phyloP scores from a whole-genome alignment of 352 stramenopile species.

The Globisporangium heterothallicum region DNA sequence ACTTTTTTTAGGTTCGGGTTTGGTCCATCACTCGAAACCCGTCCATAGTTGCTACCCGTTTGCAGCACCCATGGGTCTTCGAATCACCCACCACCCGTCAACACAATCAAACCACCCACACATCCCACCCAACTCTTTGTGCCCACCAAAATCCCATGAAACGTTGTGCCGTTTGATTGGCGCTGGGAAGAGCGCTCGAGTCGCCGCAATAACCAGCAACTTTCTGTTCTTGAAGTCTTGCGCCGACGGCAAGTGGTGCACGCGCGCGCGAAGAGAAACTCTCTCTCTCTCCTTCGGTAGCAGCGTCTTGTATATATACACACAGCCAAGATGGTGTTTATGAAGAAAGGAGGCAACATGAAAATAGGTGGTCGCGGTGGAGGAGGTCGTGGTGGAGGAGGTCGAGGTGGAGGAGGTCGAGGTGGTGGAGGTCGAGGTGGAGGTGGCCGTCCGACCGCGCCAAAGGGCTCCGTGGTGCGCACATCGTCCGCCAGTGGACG shows the following conservation, averaged over 20 bases:
- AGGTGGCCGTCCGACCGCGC: conserved; percentile 9
- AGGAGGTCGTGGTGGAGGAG: conserved; percentile 17
- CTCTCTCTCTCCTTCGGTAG: background rate
- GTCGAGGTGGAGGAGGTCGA: conserved; percentile 1
- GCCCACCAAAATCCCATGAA: background rate
- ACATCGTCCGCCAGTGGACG: conserved; percentile 20
- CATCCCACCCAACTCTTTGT: background rate
- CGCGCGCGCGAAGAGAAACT: no score
- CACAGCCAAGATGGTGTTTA: conserved; percentile 26
- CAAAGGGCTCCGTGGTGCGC: conserved; percentile 15
- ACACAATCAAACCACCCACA: background rate
- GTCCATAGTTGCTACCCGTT: no score
- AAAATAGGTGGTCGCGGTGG: conserved; percentile 17
- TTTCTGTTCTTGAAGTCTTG: background rate
- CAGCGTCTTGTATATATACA: background rate
- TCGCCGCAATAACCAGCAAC: background rate
- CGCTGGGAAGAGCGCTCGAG: conserved; percentile 8
- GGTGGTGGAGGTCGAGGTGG: conserved; percentile 2
- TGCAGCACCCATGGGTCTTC: no score
- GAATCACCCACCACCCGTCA: background rate
- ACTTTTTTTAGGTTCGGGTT: background rate
- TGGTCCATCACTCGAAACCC: background rate
- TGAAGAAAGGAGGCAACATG: conserved; percentile 42
- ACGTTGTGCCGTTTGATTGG: conserved; percentile 8
- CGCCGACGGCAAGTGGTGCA: no score